phyloP scores from a whole-genome alignment of 2,329 filamentous ascomycete species.

The Proliferodiscus dingleyae region DNA sequence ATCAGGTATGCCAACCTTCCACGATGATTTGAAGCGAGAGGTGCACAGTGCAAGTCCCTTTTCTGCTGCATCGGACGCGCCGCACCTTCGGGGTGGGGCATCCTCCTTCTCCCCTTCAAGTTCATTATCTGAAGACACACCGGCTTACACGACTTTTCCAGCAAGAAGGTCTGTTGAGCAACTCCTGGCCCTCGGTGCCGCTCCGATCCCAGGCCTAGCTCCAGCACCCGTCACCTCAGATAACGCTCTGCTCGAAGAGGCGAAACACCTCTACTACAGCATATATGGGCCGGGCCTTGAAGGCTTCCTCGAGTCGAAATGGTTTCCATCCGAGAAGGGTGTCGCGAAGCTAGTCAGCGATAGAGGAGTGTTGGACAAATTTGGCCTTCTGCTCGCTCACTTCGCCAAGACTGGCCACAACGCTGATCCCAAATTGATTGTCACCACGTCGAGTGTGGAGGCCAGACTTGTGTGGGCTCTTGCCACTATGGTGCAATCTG shows the following conservation, averaged over 20 bases:
- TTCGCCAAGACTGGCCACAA: slow-evolving; percentile 45
- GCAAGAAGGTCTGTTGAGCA: slow-evolving; percentile 69
- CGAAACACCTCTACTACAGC: slow-evolving; percentile 66
- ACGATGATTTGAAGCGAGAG: slow-evolving; percentile 27
- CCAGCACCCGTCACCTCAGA: slow-evolving; percentile 41
- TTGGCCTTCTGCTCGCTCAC: slow-evolving; percentile 59
- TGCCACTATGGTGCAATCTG: slow-evolving; percentile 38
- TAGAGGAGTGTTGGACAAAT: slow-evolving; percentile 56
- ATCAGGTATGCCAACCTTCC: slow-evolving; percentile 29
- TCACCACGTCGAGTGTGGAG: slow-evolving; percentile 50
- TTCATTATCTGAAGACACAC: slow-evolving; percentile 29
- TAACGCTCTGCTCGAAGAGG: slow-evolving; percentile 54
- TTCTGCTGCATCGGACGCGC: slow-evolving; percentile 35
- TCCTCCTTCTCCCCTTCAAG: slow-evolving; percentile 35
- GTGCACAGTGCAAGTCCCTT: slow-evolving; percentile 33
- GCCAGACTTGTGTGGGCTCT: slow-evolving; percentile 57
- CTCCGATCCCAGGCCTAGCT: slow-evolving; percentile 49
- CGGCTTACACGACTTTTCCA: slow-evolving; percentile 43
- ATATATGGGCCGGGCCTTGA: slow-evolving; percentile 73
- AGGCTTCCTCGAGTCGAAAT: slow-evolving; percentile 74
- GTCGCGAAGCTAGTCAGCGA: slow-evolving; percentile 43
- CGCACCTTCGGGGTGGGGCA: slow-evolving; percentile 48
- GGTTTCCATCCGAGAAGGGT: slow-evolving; percentile 58
- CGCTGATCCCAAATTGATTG: slow-evolving; percentile 45
- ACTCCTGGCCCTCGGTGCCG: slow-evolving; percentile 59